Evolutionary conservation across 2,329 filamentous ascomycete species (phyloP).

Genomic region (Elsinoe batatas): DNA sequence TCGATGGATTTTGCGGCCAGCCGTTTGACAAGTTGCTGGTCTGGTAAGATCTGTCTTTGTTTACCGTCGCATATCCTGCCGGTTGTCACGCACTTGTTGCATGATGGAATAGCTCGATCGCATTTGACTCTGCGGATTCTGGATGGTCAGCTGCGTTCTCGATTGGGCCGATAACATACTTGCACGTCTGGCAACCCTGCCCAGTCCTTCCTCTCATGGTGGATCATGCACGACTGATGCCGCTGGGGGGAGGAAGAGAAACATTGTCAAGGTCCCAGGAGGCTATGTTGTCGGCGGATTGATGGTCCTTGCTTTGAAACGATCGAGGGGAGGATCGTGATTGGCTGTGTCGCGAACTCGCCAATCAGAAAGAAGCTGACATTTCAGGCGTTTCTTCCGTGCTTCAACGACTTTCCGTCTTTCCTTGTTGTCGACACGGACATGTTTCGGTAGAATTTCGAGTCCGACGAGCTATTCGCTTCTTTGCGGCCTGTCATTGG

Average conservation of each 20-base stretch:
- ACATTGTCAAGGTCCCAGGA: background rate
- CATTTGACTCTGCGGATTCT: conserved; percentile 8
- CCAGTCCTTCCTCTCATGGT: background rate
- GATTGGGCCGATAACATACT: background rate
- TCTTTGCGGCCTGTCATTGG: background rate
- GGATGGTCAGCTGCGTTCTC: background rate
- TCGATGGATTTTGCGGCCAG: background rate
- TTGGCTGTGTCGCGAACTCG: background rate
- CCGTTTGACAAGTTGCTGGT: background rate
- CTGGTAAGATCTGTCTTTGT: background rate
- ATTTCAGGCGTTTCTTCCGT: background rate
- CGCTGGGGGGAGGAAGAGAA: background rate
- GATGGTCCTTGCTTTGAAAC: conserved; percentile 6
- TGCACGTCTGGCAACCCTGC: conserved; percentile 7
- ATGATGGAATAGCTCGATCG: conserved; percentile 3
- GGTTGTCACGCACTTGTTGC: background rate
- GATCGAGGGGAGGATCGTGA: background rate
- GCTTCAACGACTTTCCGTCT: background rate
- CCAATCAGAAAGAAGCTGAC: background rate
- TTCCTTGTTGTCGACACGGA: background rate
- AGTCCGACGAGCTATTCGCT: background rate
- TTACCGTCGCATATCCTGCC: conserved; percentile 1
- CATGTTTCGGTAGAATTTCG: background rate
- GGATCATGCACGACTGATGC: background rate
- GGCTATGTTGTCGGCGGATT: background rate